A percentile compares a stretch with the other conserved stretches of the same genome.
Evolutionary conservation across 108 stramenopile species (phyloP).

Genomic region (Fistulifera pelliculosa): DNA sequence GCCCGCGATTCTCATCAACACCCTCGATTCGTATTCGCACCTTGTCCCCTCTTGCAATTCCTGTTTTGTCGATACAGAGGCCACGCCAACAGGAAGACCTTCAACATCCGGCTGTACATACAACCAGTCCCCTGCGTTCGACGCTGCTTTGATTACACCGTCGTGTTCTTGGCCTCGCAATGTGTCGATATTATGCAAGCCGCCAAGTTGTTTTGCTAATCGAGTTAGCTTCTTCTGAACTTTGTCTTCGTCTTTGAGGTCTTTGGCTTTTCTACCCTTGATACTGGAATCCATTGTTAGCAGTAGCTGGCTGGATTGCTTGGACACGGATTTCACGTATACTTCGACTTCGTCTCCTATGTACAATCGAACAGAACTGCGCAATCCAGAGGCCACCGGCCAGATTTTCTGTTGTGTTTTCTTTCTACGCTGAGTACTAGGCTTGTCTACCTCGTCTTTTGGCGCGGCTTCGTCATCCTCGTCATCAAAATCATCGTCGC

Average conservation of each 20-base stretch:
- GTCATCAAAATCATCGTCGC: conserved; percentile 10
- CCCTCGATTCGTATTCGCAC: conserved; percentile 64
- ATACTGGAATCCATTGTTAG: conserved; percentile 52
- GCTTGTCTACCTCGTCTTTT: not conserved
- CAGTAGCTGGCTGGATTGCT: conserved; percentile 62
- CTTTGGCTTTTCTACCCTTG: conserved; percentile 47
- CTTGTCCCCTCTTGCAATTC: conserved; percentile 35
- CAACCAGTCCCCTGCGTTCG: conserved; percentile 64
- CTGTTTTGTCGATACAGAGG: conserved; percentile 1
- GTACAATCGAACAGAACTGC: conserved; percentile 4
- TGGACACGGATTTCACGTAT: conserved; percentile 58
- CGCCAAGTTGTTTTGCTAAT: conserved; percentile 27
- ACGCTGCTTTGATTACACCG: conserved; percentile 67
- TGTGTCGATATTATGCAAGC: conserved; percentile 27
- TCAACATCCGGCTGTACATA: conserved; percentile 61
- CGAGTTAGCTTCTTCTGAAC: conserved; percentile 31
- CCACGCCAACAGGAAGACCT: conserved; percentile 65
- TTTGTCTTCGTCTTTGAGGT: conserved; percentile 40
- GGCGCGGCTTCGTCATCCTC: conserved; percentile 5
- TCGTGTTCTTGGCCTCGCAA: conserved; percentile 47
- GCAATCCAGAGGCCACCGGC: too few relatives aligned
- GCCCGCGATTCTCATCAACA: conserved; percentile 68
- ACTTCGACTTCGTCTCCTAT: conserved; percentile 63
- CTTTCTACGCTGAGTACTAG: too few relatives aligned
- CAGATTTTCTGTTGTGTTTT: too few relatives aligned